phyloP scores from a whole-genome alignment of 805 yeast genomes.

The Yamadazyma paraphyllophila region DNA sequence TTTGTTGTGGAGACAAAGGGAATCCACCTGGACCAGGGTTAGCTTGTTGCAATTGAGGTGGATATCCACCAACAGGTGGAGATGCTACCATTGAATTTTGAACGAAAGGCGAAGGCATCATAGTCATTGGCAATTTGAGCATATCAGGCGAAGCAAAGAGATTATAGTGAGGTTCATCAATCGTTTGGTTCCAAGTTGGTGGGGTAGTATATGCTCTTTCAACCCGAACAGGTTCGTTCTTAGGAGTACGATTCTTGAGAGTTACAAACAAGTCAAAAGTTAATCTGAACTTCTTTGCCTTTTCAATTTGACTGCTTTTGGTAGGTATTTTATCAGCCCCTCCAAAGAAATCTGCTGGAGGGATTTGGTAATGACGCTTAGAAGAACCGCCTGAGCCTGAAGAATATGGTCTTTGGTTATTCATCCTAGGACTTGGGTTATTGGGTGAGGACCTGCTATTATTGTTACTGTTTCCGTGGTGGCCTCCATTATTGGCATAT shows the following conservation, averaged over 20 bases:
- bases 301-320: slow-evolving; percentile 31
- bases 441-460: slow-evolving; percentile 21
- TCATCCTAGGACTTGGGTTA: slow-evolving; percentile 34
- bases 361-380: slow-evolving; percentile 37
- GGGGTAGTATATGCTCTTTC: slow-evolving; percentile 70
- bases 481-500: slow-evolving; percentile 6
- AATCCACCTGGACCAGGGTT: not conserved
- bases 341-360: slow-evolving; percentile 44
- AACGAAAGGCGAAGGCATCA: slow-evolving; percentile 26
- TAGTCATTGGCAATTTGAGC: slow-evolving; percentile 12
- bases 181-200: slow-evolving; percentile 71
- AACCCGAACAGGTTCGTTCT: slow-evolving; percentile 27
- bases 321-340: slow-evolving; percentile 39
- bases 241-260: slow-evolving; percentile 33
- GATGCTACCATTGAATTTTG: slow-evolving; percentile 31
- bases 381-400: slow-evolving; percentile 18
- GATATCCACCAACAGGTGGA: slow-evolving; percentile 12
- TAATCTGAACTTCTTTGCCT: slow-evolving; percentile 34
- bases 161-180: slow-evolving; percentile 54
- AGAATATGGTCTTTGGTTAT: slow-evolving; percentile 30
- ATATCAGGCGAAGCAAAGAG: slow-evolving; percentile 45
- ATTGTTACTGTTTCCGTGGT: slow-evolving; percentile 3
- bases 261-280: slow-evolving; percentile 55
- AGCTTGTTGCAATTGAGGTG: slow-evolving; percentile 5
- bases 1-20: slow-evolving; percentile 30